Evolutionary conservation across 768 basidiomycete species (phyloP).

Genomic region (Mycena olivaceomarginata): DNA sequence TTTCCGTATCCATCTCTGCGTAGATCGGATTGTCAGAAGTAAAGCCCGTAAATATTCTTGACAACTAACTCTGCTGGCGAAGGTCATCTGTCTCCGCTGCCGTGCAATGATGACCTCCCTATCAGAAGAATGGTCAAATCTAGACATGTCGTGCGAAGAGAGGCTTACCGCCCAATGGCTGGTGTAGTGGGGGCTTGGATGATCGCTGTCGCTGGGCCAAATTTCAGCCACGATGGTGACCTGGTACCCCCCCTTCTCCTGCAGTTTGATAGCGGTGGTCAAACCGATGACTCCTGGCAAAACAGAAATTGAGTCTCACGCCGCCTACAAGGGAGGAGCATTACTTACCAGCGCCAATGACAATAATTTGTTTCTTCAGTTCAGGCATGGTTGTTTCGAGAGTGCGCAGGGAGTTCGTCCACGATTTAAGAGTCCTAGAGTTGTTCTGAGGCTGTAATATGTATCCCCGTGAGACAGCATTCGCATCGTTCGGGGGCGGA

Average conservation of each 20-base stretch:
- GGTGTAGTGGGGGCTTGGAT: conserved; percentile 69
- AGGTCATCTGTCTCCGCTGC: conserved; percentile 33
- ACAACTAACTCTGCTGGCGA: conserved; percentile 26
- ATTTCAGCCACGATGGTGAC: conserved; percentile 73
- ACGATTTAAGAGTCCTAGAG: neutral
- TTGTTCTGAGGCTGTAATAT: conserved; percentile 1
- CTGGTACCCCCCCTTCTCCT: conserved; percentile 64
- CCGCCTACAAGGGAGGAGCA: neutral
- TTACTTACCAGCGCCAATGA: conserved; percentile 24
- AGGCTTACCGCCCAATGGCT: conserved; percentile 74
- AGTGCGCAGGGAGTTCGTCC: neutral
- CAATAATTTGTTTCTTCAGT: conserved; percentile 7
- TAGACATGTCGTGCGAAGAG: too few relatives aligned
- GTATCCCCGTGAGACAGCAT: neutral
- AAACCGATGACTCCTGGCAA: conserved; percentile 73
- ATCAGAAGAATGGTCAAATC: conserved; percentile 38
- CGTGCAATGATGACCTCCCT: conserved; percentile 59
- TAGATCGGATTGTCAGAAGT: neutral
- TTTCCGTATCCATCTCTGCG: conserved; percentile 71
- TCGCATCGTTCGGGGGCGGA: too few relatives aligned
- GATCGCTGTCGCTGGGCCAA: conserved; percentile 72
- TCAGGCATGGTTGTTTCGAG: conserved; percentile 3
- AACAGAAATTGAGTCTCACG: neutral
- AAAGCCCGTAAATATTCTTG: neutral
- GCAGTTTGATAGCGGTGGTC: conserved; percentile 71